Base-by-base conservation (phyloP, 2,329 filamentous ascomycete genomes). In the Fusarium sp. region DNA sequence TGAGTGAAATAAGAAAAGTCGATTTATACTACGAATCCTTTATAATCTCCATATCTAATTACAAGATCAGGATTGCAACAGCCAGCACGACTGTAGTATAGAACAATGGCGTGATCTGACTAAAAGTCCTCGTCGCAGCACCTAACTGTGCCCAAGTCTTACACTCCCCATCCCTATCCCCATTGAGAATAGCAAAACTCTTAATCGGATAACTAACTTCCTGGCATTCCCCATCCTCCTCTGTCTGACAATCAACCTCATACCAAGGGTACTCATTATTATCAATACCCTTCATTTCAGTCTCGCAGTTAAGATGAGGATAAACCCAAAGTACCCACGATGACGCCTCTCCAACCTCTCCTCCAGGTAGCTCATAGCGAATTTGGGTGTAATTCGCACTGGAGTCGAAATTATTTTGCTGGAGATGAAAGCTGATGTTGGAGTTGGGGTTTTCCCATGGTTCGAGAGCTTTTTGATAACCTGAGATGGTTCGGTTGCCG, bases 41-140 rank as follows among this genome's bases (percentile, higher is more conserved):
- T 23, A 23, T 23, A 23, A 30, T 30, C 30, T 30, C 30, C 8
- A 11, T 8, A 9, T 30, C 7, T 11, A 30, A 11, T 30, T 30
- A 30, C 8, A 11, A 30, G 10, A 30, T 11, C 10, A 30, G 10
- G 10, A 30, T 9, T 8, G 30, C 10, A 30, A 30, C 30, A 30
- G 8, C 9, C 9, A 30, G 8, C 4, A 8, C 30, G 8, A 10
- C 30, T 30, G 30, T 30, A 9, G 30, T 6, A 11, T n/a, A 31
- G 0, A 26, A 9, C 0, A 13, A 2, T 0, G 2, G 9, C 2
- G 15, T 6, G 4, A 26, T 5, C 0, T 34, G 30, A 47, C 30
- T 4, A 0, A 4, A 5, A 9, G 1, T 15, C 10, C 10, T 33
- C 5, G 28, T 13, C 4, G 28, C 49, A 40, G 28, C 16, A 12